These are phyloP conservation scores for Fusarium clavum DNA, from an alignment of 2,329 filamentous ascomycete genomes.

Conservation along the genomic window DNA sequence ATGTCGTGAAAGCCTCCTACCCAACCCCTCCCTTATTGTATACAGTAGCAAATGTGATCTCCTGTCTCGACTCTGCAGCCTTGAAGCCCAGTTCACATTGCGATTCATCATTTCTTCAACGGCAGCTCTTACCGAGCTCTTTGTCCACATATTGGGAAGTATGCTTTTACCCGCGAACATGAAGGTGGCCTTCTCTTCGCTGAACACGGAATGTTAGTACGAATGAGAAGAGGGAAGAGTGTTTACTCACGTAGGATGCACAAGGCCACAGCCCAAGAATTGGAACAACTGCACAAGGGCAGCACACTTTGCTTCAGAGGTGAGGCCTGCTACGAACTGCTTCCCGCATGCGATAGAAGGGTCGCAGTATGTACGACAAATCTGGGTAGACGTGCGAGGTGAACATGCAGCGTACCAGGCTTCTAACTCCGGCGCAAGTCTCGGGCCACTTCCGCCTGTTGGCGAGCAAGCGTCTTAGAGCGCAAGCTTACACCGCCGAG, in stretches of 20 bases:
- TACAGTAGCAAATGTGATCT: neutral
- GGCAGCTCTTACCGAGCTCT: no score
- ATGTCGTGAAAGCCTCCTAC: neutral
- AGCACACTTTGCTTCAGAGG: neutral
- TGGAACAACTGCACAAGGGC: neutral
- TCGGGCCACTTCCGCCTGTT: neutral
- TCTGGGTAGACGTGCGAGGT: neutral
- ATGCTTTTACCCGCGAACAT: neutral
- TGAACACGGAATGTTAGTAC: neutral
- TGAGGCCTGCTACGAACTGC: neutral
- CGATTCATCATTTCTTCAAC: neutral
- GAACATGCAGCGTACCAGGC: neutral
- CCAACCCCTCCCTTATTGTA: neutral
- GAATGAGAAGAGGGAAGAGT: fast-evolving
- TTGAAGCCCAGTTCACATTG: neutral
- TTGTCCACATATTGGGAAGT: neutral
- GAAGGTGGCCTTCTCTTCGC: neutral
- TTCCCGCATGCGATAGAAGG: neutral
- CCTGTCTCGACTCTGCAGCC: neutral
- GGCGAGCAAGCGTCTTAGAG: neutral
- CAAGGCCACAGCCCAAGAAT: neutral
- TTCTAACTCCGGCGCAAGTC: neutral
- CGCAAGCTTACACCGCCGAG: neutral
- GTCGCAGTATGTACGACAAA: neutral
- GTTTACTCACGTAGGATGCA: neutral